phyloP scores from a whole-genome alignment of 495 filamentous ascomycete genomes.

The Talaromyces nanjingensis region DNA sequence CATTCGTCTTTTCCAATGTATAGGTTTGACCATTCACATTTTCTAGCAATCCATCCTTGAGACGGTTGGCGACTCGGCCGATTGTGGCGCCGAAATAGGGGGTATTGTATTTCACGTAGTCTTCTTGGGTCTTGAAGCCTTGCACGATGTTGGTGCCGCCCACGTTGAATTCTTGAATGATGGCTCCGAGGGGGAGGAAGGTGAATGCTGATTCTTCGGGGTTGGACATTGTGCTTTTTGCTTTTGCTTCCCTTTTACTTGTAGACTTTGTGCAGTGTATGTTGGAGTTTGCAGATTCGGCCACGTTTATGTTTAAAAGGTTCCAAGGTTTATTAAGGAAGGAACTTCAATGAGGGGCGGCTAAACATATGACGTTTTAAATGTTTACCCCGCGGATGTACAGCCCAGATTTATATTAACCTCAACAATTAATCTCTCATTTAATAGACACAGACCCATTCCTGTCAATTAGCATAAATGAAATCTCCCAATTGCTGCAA shows the following conservation, averaged over 20 bases:
- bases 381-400: not conserved
- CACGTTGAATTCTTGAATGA: constrained; percentile 78
- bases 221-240: constrained; percentile 14
- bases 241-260: not conserved
- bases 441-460: not conserved
- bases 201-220: constrained; percentile 35
- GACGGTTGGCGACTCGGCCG: constrained; percentile 83
- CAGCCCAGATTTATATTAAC: not conserved
- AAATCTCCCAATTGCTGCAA: not conserved
- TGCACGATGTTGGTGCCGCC: constrained; percentile 78
- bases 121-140: constrained; percentile 63
- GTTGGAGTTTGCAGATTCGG: not conserved
- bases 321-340: not conserved
- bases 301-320: too few relatives aligned
- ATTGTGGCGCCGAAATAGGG: constrained; percentile 91
- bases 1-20: constrained; percentile 65
- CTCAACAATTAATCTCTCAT: not conserved
- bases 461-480: not conserved
- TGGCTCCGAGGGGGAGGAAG: constrained; percentile 80
- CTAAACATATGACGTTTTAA: not conserved
- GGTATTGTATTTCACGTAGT: constrained; percentile 65
- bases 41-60: constrained; percentile 63
- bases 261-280: not conserved
- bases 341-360: not conserved
- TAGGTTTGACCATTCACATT: constrained; percentile 68